phyloP scores from a whole-genome alignment of 2,329 filamentous ascomycete genomes.

The Clarireedia sp. region DNA sequence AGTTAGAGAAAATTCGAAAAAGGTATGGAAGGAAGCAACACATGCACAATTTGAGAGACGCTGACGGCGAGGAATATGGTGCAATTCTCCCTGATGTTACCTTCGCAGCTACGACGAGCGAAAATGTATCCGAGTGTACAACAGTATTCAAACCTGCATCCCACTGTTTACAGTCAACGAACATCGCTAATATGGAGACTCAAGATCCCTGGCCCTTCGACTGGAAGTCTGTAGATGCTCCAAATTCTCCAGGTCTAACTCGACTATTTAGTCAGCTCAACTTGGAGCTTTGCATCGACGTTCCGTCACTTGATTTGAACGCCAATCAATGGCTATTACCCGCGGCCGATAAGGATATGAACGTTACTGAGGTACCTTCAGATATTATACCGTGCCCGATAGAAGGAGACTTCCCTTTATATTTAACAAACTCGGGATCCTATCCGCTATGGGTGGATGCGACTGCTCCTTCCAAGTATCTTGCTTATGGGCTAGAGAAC shows the following conservation, averaged over 20 bases:
- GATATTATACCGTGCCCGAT: too few species aligned
- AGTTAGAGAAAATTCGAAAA: background rate
- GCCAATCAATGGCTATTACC: background rate
- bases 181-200: background rate
- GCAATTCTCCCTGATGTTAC: too few species aligned
- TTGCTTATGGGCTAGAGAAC: background rate
- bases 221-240: background rate
- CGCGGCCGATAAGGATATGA: fast-evolving
- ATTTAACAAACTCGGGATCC: background rate
- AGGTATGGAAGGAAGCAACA: background rate
- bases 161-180: too few species aligned
- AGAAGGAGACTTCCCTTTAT: too few species aligned
- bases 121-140: too few species aligned
- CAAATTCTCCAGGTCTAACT: background rate
- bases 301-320: background rate
- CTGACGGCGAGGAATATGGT: background rate
- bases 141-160: too few species aligned
- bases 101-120: too few species aligned
- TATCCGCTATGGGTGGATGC: background rate
- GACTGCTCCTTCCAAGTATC: background rate
- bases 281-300: background rate
- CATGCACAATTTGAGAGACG: background rate
- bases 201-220: background rate
- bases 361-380: background rate
- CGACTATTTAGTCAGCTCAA: background rate